Evolutionary conservation across 2,329 filamentous ascomycete species (phyloP), one percentile per base, ranked within the genome.

Genomic region (Ophiosphaerella narmari): DNA sequence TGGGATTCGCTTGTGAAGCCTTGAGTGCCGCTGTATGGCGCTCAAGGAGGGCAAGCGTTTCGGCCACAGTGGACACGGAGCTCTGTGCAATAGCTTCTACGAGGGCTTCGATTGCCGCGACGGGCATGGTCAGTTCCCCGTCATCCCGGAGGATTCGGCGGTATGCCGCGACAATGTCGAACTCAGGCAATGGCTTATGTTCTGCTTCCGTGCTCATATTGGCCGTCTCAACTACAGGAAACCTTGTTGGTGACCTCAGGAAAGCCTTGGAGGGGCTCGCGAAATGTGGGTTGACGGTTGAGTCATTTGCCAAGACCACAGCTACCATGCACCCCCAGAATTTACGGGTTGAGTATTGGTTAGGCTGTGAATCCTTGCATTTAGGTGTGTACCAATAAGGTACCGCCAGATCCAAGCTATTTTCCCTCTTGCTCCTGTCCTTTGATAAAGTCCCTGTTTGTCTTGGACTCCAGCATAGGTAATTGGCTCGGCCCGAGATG

Each of bases 81-180:
- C 87, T 89, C 57, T 88, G 83, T 67, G 88, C 87, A 52, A 97
- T 88, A 53, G 94, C 87, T 68, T 88, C 85, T 61, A 97, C 94
- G 52, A 99, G 82, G 24, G 91, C 87, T 77, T 96, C 90, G 70
- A 96, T 96, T 51, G 92, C 91, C 16, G 94, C 94, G 47, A 99
- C 90, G 56, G 94, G 92, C 85, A 96, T 97, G 32, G 93, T 97
- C 45, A 97, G 82, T 55, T 96, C 90, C 9, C 88, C 82, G 72
- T 97, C 91, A 43, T 83, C 80, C 50, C 69, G 69, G 52, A 89
- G 81, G 41, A 89, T 81, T 42, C 79, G 75, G 64, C 83, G 80
- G 77, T 90, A 90, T 39, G 84, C 83, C 48, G 80, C 75, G 61
- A 88, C 85, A 54, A 90, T 86, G 72, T 80, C 75, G 63, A 77